These are phyloP conservation scores for Thalassiosira oceanica DNA, from an alignment of 352 stramenopile genomes.

Conservation along the genomic window DNA sequence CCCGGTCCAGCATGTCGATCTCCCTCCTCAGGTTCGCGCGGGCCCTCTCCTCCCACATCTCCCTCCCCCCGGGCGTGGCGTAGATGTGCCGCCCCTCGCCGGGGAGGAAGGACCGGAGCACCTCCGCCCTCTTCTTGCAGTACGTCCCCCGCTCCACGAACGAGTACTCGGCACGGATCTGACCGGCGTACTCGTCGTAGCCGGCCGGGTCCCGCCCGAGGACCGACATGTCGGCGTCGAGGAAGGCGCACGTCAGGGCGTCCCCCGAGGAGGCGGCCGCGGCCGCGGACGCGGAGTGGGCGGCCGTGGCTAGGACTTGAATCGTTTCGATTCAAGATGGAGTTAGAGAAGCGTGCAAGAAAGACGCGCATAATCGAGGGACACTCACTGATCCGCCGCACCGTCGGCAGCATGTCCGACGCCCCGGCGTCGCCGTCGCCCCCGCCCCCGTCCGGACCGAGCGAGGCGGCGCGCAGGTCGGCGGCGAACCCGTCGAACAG, in stretches of 20 bases:
- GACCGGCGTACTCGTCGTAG: slow-evolving; percentile 68
- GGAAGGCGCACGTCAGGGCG: slow-evolving; percentile 44
- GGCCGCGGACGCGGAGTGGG: slow-evolving; percentile 25
- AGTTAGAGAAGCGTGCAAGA: too few relatives aligned
- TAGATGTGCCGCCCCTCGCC: slow-evolving; percentile 37
- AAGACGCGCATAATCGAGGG: too few relatives aligned
- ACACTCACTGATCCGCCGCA: slow-evolving; percentile 24
- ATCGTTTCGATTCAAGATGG: too few relatives aligned
- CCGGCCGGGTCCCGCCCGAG: slow-evolving; percentile 49
- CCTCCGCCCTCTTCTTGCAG: slow-evolving; percentile 65
- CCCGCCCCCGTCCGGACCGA: neutral
- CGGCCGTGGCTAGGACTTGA: slow-evolving; percentile 43
- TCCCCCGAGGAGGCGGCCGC: slow-evolving; percentile 22
- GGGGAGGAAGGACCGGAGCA: slow-evolving; percentile 64
- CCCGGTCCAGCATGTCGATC: slow-evolving; percentile 54
- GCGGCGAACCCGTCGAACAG: slow-evolving; percentile 66
- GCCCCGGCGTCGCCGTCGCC: neutral
- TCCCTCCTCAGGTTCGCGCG: slow-evolving; percentile 61
- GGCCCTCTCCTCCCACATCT: slow-evolving; percentile 53
- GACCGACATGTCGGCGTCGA: slow-evolving; percentile 79
- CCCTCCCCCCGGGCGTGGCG: slow-evolving; percentile 37
- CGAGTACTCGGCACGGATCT: slow-evolving; percentile 74
- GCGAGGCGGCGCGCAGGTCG: slow-evolving; percentile 6
- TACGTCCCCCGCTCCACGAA: slow-evolving; percentile 62
- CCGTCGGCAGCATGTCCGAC: slow-evolving; percentile 3